Evolutionary conservation across 371 early-diverging fungal genomes (phyloP).

Genomic region (Capniomyces stellatus): DNA sequence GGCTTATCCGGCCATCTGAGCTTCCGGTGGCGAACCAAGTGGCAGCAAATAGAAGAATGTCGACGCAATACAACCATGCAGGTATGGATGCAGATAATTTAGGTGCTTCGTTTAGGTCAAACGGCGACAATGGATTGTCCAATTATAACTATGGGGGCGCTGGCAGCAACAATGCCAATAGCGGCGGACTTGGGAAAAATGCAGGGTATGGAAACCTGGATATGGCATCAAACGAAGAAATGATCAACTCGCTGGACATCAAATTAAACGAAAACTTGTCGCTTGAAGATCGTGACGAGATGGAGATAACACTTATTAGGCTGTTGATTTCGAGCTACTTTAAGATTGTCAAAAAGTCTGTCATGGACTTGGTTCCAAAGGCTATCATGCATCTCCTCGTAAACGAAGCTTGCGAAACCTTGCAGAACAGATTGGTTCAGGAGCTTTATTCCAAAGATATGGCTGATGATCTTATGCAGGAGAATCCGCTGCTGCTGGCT

Average conservation of each 20-base stretch:
- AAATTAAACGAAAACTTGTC: constrained; percentile 15
- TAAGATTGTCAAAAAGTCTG: constrained; percentile 59
- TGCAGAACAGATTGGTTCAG: constrained; percentile 68
- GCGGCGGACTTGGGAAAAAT: neutral
- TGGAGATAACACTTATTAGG: constrained; percentile 67
- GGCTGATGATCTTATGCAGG: constrained; percentile 51
- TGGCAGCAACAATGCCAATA: constrained; percentile 5
- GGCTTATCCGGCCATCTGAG: neutral
- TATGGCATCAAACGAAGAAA: neutral
- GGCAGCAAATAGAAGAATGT: too few species aligned
- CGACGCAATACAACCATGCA: neutral
- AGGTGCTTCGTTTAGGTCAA: neutral
- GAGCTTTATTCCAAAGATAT: constrained; percentile 61
- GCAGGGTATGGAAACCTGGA: neutral
- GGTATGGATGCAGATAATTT: neutral
- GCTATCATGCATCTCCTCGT: constrained; percentile 78
- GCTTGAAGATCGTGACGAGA: constrained; percentile 49
- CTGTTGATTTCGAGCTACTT: constrained; percentile 68
- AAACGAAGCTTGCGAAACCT: constrained; percentile 47
- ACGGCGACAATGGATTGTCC: neutral
- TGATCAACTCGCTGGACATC: neutral
- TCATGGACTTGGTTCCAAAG: constrained; percentile 82
- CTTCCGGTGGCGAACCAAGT: neutral
- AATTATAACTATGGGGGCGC: constrained; percentile 11
- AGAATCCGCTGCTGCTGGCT: constrained; percentile 50